Base-by-base conservation (phyloP, 2,329 filamentous ascomycete species). In the Ceratocystiopsis brevicomis region DNA sequence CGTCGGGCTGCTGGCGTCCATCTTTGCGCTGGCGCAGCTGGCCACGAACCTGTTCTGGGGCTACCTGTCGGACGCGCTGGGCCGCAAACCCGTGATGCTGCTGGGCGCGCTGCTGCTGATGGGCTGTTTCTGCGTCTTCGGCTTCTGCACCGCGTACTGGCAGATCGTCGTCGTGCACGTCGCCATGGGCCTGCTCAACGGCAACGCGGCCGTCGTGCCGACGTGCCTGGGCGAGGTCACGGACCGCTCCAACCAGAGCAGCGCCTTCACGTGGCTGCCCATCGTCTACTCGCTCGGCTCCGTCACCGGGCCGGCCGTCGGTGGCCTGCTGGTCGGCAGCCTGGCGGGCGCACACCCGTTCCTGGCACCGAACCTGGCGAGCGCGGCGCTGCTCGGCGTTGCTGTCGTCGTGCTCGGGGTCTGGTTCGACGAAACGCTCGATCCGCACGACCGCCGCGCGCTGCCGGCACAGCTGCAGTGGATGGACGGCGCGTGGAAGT, bases 171-270 rank as follows among this genome's bases (percentile, higher is more conserved):
- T 84, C 15, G 83, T 94, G 1, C 90, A 98, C 57, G 74, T 81
- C 2, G 64, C 87, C 49, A 95, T 96, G 86, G 90, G 90, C 4
- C 58, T 93, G 43, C 74, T 94, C 42, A 98, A 96, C 58, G 90
- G 90, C 42, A 98, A 98, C 54, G 86, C 90, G 30, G 88, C 85
- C 5, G 78, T 95, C 13, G 86, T 98, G 14, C 88, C 85, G 9
- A 95, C 90, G 0, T 93, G 88, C 40, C 61, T 98, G 40, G 90
- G 90, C 37, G 90, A 98, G 59, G 81, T 98, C 42, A 98, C 90
- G 2, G 87, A 96, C 56, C 76, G 85, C 44, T 90, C 81, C 49
- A 98, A 98, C 58, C 90, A 98, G 66, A 90, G 84, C 54, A 73
- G 73, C 43, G 90, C 86, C 0, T 98, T 98, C 54, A 90, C 83